phyloP scores from a whole-genome alignment of 345 rosid genomes.

The Zanthoxylum bungeanum region DNA sequence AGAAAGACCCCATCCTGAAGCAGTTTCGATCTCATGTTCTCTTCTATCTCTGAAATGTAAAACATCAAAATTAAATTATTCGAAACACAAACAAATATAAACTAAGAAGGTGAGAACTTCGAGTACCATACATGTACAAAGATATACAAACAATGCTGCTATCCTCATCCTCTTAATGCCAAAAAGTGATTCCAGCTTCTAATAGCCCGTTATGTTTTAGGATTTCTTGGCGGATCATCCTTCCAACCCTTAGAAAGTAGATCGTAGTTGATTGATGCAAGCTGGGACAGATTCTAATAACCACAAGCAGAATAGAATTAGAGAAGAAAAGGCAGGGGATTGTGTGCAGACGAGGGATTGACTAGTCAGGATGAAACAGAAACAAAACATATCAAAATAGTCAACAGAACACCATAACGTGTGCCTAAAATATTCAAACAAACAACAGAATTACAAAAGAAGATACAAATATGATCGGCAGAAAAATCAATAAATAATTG shows the following conservation, averaged over 20 bases:
- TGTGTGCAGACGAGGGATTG: background rate
- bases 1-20: conserved; percentile 29
- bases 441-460: background rate
- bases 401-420: background rate
- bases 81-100: background rate
- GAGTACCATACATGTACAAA: conserved; percentile 67
- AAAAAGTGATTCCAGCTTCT: conserved; percentile 9
- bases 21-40: conserved; percentile 30
- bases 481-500: background rate
- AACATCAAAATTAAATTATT: background rate
- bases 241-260: conserved; percentile 96
- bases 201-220: conserved; percentile 34
- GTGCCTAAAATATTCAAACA: background rate
- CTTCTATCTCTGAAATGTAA: conserved; percentile 41
- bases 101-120: background rate
- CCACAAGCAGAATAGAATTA: conserved; percentile 9
- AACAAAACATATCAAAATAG: background rate
- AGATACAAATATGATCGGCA: background rate
- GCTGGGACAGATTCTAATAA: conserved; percentile 89
- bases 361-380: background rate
- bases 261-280: conserved; percentile 97
- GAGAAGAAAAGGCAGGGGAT: conserved; percentile 2
- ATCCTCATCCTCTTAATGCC: conserved; percentile 20
- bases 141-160: conserved; percentile 39
- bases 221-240: conserved; percentile 61